phyloP scores from a whole-genome alignment of 2,329 filamentous ascomycete genomes.

The Claviceps sp. region DNA sequence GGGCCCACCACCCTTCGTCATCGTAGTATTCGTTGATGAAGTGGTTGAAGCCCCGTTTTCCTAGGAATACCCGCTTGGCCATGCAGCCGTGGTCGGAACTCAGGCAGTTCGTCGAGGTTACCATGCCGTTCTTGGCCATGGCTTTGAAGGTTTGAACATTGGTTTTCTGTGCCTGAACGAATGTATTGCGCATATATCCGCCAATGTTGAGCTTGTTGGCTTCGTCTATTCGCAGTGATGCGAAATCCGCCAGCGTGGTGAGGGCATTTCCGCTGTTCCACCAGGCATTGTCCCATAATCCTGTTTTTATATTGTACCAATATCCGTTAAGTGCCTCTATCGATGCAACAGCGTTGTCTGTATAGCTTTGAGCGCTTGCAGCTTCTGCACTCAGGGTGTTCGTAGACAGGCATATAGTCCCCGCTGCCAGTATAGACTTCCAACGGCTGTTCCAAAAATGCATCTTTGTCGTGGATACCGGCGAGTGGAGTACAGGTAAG shows the following conservation, averaged over 20 bases:
- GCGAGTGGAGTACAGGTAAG: neutral
- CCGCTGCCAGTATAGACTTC: constrained; percentile 5
- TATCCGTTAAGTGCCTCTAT: constrained; percentile 34
- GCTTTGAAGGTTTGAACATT: constrained; percentile 25
- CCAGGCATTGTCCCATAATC: constrained; percentile 55
- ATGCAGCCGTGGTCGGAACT: constrained; percentile 16
- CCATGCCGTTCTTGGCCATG: constrained; percentile 21
- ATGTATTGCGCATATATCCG: constrained; percentile 31
- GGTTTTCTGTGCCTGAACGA: constrained; percentile 28
- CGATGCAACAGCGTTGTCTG: constrained; percentile 18
- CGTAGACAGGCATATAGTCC: neutral
- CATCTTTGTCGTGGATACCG: neutral
- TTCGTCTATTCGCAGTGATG: constrained; percentile 18
- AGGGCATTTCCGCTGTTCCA: constrained; percentile 61
- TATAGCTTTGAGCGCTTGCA: constrained; percentile 16
- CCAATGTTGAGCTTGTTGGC: constrained; percentile 26
- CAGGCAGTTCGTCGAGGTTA: constrained; percentile 25
- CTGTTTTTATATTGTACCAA: constrained; percentile 47
- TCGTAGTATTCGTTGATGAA: constrained; percentile 44
- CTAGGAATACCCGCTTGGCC: constrained; percentile 20
- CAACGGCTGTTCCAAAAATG: neutral
- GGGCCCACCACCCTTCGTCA: constrained; percentile 51
- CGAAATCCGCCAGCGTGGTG: constrained; percentile 46
- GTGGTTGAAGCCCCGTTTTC: constrained; percentile 19
- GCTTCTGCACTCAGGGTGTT: constrained; percentile 2